phyloP scores from a whole-genome alignment of 306 rosid species.

The Glycine tomentella region DNA sequence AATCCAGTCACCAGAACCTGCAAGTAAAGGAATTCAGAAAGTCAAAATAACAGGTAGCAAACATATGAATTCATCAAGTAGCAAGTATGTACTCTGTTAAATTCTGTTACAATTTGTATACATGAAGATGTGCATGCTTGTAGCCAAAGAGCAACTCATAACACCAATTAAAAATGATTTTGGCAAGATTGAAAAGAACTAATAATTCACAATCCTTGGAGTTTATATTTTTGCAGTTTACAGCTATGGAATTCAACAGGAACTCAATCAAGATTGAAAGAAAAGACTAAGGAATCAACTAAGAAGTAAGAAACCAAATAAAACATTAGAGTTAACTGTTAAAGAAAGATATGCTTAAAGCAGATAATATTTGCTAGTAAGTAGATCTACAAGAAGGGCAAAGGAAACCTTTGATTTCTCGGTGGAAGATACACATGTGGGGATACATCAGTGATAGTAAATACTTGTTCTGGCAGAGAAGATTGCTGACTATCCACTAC shows the following conservation, averaged over 20 bases:
- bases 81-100: neutral
- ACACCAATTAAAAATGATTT: slow-evolving; percentile 24
- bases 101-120: slow-evolving; percentile 22
- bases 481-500: slow-evolving; percentile 59
- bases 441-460: slow-evolving; percentile 77
- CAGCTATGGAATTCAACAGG: slow-evolving; percentile 33
- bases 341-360: slow-evolving; percentile 7
- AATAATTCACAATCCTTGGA: slow-evolving; percentile 1
- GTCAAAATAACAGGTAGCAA: slow-evolving; percentile 39
- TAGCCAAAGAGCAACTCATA: slow-evolving; percentile 28
- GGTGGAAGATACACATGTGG: slow-evolving; percentile 81
- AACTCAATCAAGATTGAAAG: slow-evolving; percentile 20
- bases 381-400: slow-evolving; percentile 24
- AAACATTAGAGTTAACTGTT: slow-evolving; percentile 12
- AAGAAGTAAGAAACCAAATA: slow-evolving; percentile 23
- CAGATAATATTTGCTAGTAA: slow-evolving; percentile 34
- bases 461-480: slow-evolving; percentile 71
- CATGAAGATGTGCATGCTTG: slow-evolving; percentile 30
- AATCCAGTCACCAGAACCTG: slow-evolving; percentile 86
- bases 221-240: slow-evolving; percentile 35
- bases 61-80: slow-evolving; percentile 24
- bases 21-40: slow-evolving; percentile 47
- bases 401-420: slow-evolving; percentile 89
- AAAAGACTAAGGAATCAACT: slow-evolving; percentile 33
- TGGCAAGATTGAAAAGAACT: neutral